Conservation (phyloP, 257 asterid species). For the Oldenlandia corymbosa region DNA sequence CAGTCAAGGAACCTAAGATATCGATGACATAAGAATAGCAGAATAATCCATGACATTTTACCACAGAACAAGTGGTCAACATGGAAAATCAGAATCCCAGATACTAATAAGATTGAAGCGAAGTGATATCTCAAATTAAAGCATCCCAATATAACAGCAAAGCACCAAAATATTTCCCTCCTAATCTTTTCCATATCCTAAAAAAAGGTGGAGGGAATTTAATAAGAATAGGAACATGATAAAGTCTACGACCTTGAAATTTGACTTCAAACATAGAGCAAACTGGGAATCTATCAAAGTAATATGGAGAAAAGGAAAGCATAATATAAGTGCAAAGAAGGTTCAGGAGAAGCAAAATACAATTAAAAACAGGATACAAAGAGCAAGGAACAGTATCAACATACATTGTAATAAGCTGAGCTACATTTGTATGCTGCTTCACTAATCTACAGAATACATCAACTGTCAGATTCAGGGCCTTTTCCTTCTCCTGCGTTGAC, state of each 20-base stretch:
- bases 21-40: too few species aligned
- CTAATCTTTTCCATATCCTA: not conserved
- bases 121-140: too few species aligned
- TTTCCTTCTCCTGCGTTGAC: constrained; percentile 89
- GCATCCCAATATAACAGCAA: not conserved
- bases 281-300: not conserved
- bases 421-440: constrained; percentile 80
- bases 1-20: not conserved
- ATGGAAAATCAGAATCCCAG: not conserved
- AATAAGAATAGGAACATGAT: not conserved
- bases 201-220: not conserved
- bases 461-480: constrained; percentile 83
- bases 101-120: not conserved
- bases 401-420: constrained; percentile 83
- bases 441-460: constrained; percentile 96
- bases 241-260: not conserved
- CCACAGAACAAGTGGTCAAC: not conserved
- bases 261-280: not conserved
- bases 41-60: not conserved
- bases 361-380: constrained; percentile 11
- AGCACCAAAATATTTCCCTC: not conserved
- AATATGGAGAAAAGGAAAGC: not conserved
- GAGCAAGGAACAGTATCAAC: constrained; percentile 22
- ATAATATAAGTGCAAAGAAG: not conserved
- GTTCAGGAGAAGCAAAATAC: not conserved